Base-by-base conservation (phyloP, 805 yeast species). In the Hanseniaspora clermontiae region DNA sequence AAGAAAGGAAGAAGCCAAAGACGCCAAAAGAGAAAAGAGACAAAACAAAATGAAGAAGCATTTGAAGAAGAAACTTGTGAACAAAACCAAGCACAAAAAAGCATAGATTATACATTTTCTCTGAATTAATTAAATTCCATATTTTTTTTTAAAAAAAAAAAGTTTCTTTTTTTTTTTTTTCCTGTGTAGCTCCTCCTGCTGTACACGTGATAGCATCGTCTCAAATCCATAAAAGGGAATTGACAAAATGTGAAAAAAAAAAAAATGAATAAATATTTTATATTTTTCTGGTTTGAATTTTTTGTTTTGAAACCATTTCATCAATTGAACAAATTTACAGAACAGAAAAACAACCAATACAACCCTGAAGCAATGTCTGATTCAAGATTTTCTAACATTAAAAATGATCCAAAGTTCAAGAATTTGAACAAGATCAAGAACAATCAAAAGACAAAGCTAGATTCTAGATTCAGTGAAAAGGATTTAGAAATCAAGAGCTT, bases 391-490 rank as follows among this genome's bases (percentile, higher is more conserved):
- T 71, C 84, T 9, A 74, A 81, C 9, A 84, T 91, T 7, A 87
- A 84, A 63, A 79, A 77, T 61, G 98, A 93, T 69, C 97, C 97
- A 4, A 76, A 96, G 60, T 93, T 91, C 72, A 83, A 79, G 38
- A 51, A 51, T 20, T 45, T 51, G 45, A 51, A 45, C 40, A 59
- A 71, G 80, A 29, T 90, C 96, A 1, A 83, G 76, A 64, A 77
- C 76, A 66, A 82, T 80, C 62, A 81, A 83, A 85, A 84, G 66
- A 84, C 88, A 40, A 81, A 85, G 62, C 75, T 93, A 27, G 98
- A 93, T 70, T 84, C 81, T 57, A 80, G 98, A 69, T 93, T 93
- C 70, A 84, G 82, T 62, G 80, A 80, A 48, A 72, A 74, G 52
- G 77, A 72, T 55, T 71, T 81, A 57, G 78, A 81, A 60, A 79